phyloP scores from a whole-genome alignment of 768 basidiomycete genomes.

The Naematelia aurantialba region DNA sequence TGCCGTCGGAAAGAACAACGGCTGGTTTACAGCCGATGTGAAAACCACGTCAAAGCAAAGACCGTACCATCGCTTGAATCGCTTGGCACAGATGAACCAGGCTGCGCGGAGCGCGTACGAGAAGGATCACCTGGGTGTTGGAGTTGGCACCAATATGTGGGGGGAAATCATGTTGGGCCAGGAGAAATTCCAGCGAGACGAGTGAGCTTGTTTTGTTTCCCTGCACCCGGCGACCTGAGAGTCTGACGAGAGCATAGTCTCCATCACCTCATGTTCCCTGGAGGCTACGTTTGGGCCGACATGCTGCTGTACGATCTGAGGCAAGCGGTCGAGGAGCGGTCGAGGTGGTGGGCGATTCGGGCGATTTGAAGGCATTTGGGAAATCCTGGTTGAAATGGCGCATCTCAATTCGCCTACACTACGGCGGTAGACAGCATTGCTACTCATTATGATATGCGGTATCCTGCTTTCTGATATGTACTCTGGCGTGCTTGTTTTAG shows the following conservation, averaged over 20 bases:
- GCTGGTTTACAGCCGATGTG: slow-evolving; percentile 24
- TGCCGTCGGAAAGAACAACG: slow-evolving; percentile 10
- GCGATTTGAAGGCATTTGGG: not conserved
- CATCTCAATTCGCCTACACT: too few species aligned
- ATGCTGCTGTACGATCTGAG: slow-evolving; percentile 29
- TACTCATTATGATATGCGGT: too few species aligned
- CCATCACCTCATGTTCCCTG: slow-evolving; percentile 21
- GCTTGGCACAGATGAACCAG: slow-evolving; percentile 15
- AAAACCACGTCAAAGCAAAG: slow-evolving; percentile 3
- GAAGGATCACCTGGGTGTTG: not conserved
- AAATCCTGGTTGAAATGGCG: too few species aligned
- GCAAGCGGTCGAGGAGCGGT: slow-evolving; percentile 3
- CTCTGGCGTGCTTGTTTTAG: too few species aligned
- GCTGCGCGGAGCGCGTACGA: slow-evolving; percentile 12
- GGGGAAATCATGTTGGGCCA: slow-evolving; percentile 22
- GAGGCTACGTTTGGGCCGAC: slow-evolving; percentile 27
- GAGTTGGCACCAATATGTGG: slow-evolving; percentile 8
- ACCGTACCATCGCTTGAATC: slow-evolving; percentile 18
- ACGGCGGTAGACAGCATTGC: too few species aligned
- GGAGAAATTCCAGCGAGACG: slow-evolving; percentile 24
- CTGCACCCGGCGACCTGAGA: not conserved
- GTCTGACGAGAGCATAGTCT: not conserved
- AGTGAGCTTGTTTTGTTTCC: slow-evolving; percentile 8
- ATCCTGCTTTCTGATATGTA: too few species aligned
- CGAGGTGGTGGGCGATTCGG: not conserved